Conservation (phyloP, 768 basidiomycete genomes). For the Arthromyces matolae region DNA sequence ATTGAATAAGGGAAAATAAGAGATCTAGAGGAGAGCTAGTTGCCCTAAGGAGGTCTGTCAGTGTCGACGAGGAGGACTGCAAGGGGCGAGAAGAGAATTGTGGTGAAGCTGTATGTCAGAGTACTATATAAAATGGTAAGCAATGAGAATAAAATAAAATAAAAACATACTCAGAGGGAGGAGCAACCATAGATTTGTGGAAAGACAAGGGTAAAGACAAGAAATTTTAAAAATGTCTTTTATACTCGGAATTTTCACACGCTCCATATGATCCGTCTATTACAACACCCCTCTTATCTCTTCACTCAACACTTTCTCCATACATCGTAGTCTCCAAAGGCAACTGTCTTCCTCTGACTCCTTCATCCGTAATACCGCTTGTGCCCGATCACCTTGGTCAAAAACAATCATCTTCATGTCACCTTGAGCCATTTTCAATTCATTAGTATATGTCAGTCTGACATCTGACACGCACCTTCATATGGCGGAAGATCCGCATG, state of each 20-base stretch:
- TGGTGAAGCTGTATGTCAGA: conserved; percentile 46
- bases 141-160: conserved; percentile 11
- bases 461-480: conserved; percentile 40
- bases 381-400: conserved; percentile 6
- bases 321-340: conserved; percentile 65
- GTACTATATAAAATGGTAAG: conserved; percentile 25
- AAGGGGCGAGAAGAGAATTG: conserved; percentile 62
- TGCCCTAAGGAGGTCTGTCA: conserved; percentile 75
- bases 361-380: conserved; percentile 50
- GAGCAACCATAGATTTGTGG: conserved; percentile 54
- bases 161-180: conserved; percentile 32
- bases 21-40: conserved; percentile 7
- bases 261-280: conserved; percentile 3
- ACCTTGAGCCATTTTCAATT: conserved; percentile 37
- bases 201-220: conserved; percentile 14
- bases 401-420: conserved; percentile 59
- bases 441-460: conserved; percentile 1
- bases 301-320: conserved; percentile 38
- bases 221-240: conserved; percentile 12
- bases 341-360: conserved; percentile 68
- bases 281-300: conserved; percentile 41
- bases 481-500: conserved; percentile 56
- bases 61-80: conserved; percentile 58
- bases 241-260: neutral
- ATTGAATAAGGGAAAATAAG: conserved; percentile 39